These are phyloP conservation scores for Karstenula rhodostoma DNA, from an alignment of 2,329 filamentous ascomycete species.

Conservation along the genomic window DNA sequence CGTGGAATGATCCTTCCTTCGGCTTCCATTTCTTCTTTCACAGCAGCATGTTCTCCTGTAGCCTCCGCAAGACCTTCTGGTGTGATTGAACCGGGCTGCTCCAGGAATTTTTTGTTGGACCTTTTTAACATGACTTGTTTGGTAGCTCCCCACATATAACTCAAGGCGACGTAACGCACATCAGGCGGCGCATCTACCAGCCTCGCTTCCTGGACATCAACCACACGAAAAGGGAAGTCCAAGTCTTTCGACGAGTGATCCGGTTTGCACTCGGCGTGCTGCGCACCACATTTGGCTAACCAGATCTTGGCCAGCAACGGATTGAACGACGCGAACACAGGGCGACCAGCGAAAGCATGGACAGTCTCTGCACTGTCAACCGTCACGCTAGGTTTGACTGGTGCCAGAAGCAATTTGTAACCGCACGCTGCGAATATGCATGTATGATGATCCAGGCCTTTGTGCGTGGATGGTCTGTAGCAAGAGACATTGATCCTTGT, in stretches of 20 bases:
- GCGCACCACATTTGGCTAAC: constrained; percentile 9
- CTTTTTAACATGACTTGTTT: constrained; percentile 17
- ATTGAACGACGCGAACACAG: constrained; percentile 10
- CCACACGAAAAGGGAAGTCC: constrained; percentile 12
- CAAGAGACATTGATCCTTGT: constrained; percentile 5
- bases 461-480: neutral
- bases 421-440: constrained; percentile 13
- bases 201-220: constrained; percentile 15
- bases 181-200: constrained; percentile 13
- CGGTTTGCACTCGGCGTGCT: constrained; percentile 9
- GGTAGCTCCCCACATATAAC: constrained; percentile 21
- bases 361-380: constrained; percentile 4
- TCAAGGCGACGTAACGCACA: constrained; percentile 20
- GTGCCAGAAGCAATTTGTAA: neutral
- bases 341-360: constrained; percentile 10
- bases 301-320: constrained; percentile 11
- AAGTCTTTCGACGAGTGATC: constrained; percentile 10
- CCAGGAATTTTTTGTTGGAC: constrained; percentile 1
- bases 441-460: neutral
- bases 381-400: constrained; percentile 2
- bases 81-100: constrained; percentile 9
- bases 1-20: constrained; percentile 16
- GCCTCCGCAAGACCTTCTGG: constrained; percentile 6
- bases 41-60: neutral
- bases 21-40: neutral